A percentile compares a stretch with the other conserved stretches of the same genome.
Evolutionary conservation across 495 filamentous ascomycete genomes (phyloP).

Genomic region (Penicillium psychrofluorescens): DNA sequence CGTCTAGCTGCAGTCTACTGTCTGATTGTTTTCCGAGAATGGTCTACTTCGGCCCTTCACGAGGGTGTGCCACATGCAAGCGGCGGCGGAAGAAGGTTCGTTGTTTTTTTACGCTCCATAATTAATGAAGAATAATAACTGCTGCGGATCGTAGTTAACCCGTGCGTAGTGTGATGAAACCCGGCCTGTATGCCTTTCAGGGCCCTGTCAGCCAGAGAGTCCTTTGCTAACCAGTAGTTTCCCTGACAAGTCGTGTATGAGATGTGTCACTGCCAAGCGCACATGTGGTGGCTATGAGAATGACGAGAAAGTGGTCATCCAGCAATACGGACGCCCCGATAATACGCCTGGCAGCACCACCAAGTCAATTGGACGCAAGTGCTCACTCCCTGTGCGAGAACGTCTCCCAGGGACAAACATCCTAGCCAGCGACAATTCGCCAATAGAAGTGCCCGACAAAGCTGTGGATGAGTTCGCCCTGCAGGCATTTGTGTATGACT

Average conservation of each 20-base stretch:
- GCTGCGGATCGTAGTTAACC: not conserved
- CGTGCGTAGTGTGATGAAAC: slow-evolving; percentile 19
- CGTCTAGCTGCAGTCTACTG: no score
- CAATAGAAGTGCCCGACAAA: slow-evolving; percentile 12
- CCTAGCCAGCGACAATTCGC: slow-evolving; percentile 11
- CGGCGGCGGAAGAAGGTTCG: slow-evolving; percentile 25
- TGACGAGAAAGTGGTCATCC: slow-evolving; percentile 11
- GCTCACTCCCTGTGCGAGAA: slow-evolving; percentile 14
- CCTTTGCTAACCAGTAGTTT: not conserved
- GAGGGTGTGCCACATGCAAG: slow-evolving; percentile 25
- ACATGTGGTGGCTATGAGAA: slow-evolving; percentile 24
- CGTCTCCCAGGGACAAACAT: slow-evolving; percentile 8
- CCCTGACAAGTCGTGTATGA: slow-evolving; percentile 16
- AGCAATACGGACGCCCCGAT: slow-evolving; percentile 10
- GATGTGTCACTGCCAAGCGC: slow-evolving; percentile 19
- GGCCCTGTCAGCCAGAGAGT: no score
- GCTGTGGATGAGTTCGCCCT: slow-evolving; percentile 16
- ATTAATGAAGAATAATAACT: not conserved
- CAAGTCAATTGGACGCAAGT: slow-evolving; percentile 20
- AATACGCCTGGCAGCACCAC: not conserved
- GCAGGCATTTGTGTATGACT: slow-evolving; percentile 27
- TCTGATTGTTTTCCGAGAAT: not conserved
- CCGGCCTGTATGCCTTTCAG: slow-evolving; percentile 15
- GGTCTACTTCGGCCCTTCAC: slow-evolving; percentile 26
- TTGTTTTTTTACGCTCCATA: not conserved